Evolutionary conservation across 495 filamentous ascomycete species (phyloP).

Genomic region (Trypethelium eluteriae): DNA sequence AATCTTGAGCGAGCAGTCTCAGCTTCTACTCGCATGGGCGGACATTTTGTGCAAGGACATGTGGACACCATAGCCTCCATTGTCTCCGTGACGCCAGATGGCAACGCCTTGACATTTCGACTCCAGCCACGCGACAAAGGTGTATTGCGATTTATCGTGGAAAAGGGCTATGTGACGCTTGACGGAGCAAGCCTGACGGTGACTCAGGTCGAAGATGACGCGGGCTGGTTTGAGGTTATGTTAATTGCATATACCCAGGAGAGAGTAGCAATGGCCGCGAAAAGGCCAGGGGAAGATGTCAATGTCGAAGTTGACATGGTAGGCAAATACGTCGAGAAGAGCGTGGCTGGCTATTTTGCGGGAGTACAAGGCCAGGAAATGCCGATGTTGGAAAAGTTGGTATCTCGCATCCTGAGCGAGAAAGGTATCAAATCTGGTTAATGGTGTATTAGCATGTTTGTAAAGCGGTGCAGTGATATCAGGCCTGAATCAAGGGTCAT

Average conservation of each 20-base stretch:
- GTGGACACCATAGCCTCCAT: conserved; percentile 83
- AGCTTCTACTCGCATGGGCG: conserved; percentile 81
- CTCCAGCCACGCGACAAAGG: conserved; percentile 59
- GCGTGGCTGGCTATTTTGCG: conserved; percentile 61
- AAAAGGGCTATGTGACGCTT: conserved; percentile 92
- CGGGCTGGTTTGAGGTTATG: conserved; percentile 96
- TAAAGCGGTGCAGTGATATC: background rate
- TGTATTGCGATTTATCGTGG: conserved; percentile 77
- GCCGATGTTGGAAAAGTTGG: conserved; percentile 74
- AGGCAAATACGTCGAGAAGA: conserved; percentile 99
- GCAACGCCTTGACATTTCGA: conserved; percentile 80
- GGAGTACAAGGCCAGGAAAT: conserved; percentile 47
- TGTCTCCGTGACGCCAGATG: conserved; percentile 60
- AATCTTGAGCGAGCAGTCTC: conserved; percentile 92
- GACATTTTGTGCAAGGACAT: conserved; percentile 86
- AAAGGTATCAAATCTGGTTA: conserved; percentile 28
- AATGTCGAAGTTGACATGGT: conserved; percentile 99
- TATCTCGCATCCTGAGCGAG: conserved; percentile 68
- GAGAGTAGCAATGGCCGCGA: conserved; percentile 73
- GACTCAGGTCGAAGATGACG: conserved; percentile 58
- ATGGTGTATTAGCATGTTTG: background rate
- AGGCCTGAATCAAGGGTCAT: background rate
- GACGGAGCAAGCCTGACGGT: conserved; percentile 97
- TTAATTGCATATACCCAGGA: conserved; percentile 97
- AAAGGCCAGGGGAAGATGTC: conserved; percentile 75